Conservation (phyloP, 345 rosid genomes). For the Leavenworthia alabamica region DNA sequence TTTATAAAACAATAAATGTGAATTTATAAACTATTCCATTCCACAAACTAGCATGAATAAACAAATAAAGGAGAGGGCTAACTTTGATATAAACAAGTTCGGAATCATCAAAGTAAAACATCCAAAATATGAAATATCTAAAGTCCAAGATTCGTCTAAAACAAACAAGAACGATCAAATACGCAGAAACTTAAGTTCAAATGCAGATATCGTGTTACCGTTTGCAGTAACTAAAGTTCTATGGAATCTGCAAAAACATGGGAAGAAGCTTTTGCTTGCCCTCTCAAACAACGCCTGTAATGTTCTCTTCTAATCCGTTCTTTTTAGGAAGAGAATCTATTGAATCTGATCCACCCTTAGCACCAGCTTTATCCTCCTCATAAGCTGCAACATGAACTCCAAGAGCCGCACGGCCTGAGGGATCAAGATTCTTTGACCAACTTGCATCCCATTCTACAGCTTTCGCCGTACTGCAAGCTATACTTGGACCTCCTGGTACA, state of each 20-base stretch:
- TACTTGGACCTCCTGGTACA: constrained; percentile 81
- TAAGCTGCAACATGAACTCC: constrained; percentile 70
- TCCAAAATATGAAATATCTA: not conserved
- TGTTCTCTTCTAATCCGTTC: constrained; percentile 20
- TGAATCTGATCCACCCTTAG: not conserved
- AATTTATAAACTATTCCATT: too few relatives aligned
- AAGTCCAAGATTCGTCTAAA: constrained; percentile 2
- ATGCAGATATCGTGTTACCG: constrained; percentile 7
- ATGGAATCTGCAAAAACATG: not conserved
- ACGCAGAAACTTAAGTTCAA: not conserved
- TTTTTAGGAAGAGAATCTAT: constrained; percentile 21
- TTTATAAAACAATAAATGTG: not conserved
- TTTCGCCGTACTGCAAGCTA: constrained; percentile 79
- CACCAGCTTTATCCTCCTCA: constrained; percentile 24
- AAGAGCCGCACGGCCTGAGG: constrained; percentile 81
- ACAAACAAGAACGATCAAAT: not conserved
- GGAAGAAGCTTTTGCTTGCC: not conserved
- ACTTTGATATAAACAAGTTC: not conserved
- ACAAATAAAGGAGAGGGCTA: not conserved
- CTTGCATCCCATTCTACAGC: constrained; percentile 81
- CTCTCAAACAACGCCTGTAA: constrained; percentile 29
- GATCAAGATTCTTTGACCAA: constrained; percentile 74
- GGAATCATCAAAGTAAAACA: not conserved
- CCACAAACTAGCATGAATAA: too few relatives aligned
- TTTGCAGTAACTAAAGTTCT: not conserved